Conservation (phyloP, 2,329 filamentous ascomycete species). For the Teratosphaeria destructans region DNA sequence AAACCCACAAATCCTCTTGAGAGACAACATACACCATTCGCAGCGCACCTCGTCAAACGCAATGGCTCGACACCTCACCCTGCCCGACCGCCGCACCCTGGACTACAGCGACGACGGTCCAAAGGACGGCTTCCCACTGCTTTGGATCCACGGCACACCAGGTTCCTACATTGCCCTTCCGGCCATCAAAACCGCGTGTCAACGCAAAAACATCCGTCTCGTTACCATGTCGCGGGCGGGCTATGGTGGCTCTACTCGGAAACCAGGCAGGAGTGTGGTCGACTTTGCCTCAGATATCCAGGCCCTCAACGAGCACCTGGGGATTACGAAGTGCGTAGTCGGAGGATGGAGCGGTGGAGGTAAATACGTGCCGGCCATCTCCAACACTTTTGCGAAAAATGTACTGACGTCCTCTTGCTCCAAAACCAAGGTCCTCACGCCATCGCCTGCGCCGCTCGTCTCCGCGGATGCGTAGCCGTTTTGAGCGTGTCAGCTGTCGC, state of each 20-base stretch:
- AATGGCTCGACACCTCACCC: slow-evolving; percentile 6
- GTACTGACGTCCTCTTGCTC: neutral
- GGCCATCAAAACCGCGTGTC: slow-evolving; percentile 1
- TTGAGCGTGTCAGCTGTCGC: slow-evolving; percentile 9
- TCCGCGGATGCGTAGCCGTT: slow-evolving; percentile 5
- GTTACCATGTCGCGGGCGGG: slow-evolving; percentile 9
- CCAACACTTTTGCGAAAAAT: no score
- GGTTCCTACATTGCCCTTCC: slow-evolving; percentile 2
- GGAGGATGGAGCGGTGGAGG: slow-evolving; percentile 15
- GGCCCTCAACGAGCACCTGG: slow-evolving; percentile 8
- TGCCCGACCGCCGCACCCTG: slow-evolving; percentile 6
- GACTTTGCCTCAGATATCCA: slow-evolving; percentile 7
- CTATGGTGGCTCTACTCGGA: slow-evolving; percentile 8
- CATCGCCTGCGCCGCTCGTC: slow-evolving; percentile 9
- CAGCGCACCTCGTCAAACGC: neutral
- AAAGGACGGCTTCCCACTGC: slow-evolving; percentile 6
- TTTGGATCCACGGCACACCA: slow-evolving; percentile 9
- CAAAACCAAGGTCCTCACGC: slow-evolving; percentile 8
- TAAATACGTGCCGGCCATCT: neutral
- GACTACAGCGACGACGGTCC: slow-evolving; percentile 5
- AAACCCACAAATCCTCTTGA: neutral
- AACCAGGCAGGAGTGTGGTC: slow-evolving; percentile 6
- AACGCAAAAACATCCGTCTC: slow-evolving; percentile 6
- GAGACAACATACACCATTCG: no score
- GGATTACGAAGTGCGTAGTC: slow-evolving; percentile 5